phyloP scores from a whole-genome alignment of 768 basidiomycete species.

The Infundibulicybe gibba region DNA sequence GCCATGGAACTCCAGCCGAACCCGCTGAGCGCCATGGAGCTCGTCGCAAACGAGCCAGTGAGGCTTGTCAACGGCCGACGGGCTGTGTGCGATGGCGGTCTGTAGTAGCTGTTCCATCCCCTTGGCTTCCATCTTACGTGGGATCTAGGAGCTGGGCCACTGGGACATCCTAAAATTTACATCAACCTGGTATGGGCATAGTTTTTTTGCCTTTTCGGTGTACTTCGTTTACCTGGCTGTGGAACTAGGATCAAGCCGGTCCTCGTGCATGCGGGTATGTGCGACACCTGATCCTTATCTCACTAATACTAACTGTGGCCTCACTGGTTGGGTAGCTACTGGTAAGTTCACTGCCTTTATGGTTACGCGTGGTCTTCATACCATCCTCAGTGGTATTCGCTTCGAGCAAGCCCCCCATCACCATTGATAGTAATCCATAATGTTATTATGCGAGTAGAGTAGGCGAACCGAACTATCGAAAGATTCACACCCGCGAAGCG shows the following conservation, averaged over 20 bases:
- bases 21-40: slow-evolving; percentile 87
- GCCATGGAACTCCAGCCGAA: slow-evolving; percentile 83
- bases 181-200: slow-evolving; percentile 79
- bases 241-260: slow-evolving; percentile 76
- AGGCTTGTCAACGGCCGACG: slow-evolving; percentile 77
- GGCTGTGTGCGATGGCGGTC: slow-evolving; percentile 95
- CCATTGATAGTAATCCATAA: slow-evolving; percentile 35
- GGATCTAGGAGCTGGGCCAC: slow-evolving; percentile 77
- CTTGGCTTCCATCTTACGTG: not conserved
- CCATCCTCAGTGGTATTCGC: slow-evolving; percentile 67
- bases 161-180: slow-evolving; percentile 96
- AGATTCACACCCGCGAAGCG: slow-evolving; percentile 3
- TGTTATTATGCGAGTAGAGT: slow-evolving; percentile 9
- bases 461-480: not conserved
- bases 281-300: slow-evolving; percentile 6
- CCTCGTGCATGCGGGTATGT: slow-evolving; percentile 88
- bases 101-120: slow-evolving; percentile 22
- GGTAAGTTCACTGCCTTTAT: slow-evolving; percentile 20
- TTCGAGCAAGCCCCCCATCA: slow-evolving; percentile 86
- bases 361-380: slow-evolving; percentile 3
- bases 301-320: slow-evolving; percentile 5
- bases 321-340: slow-evolving; percentile 25
- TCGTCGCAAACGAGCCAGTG: slow-evolving; percentile 84
- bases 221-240: slow-evolving; percentile 1
- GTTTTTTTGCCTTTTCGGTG: not conserved